A percentile compares a stretch with the other conserved stretches of the same genome.
These are phyloP conservation scores for Quercus gilva DNA, from an alignment of 306 rosid species.

Conservation along the genomic window DNA sequence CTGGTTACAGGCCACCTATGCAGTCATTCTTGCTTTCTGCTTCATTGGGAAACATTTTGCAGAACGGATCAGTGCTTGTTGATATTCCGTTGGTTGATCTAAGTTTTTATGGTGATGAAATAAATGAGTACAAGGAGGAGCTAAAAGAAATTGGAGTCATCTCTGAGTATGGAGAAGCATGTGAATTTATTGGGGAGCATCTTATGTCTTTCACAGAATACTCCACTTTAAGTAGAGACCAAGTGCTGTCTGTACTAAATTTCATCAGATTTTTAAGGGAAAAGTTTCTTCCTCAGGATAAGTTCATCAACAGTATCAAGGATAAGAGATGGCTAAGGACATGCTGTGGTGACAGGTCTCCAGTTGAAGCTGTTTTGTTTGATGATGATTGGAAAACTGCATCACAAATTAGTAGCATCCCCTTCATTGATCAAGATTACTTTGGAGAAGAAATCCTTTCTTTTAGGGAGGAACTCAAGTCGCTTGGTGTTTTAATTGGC, in stretches of 20 bases:
- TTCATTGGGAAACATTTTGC: no score
- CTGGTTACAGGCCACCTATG: constrained; percentile 38
- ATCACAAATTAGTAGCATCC: no score
- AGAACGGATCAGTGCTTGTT: constrained; percentile 44
- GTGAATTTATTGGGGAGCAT: constrained; percentile 44
- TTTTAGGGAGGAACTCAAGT: no score
- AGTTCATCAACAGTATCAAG: constrained; percentile 33
- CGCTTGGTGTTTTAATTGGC: no score
- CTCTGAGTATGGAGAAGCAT: constrained; percentile 62
- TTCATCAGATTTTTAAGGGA: constrained; percentile 50
- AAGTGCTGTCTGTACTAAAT: constrained; percentile 37
- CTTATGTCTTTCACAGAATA: constrained; percentile 42
- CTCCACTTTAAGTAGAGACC: constrained; percentile 29
- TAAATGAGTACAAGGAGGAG: constrained; percentile 50
- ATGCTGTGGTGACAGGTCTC: no score
- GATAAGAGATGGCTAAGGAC: no score
- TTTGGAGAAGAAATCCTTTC: no score
- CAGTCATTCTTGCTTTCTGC: no score
- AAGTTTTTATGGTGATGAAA: constrained; percentile 39
- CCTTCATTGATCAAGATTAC: no score
- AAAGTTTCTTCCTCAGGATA: constrained; percentile 13
- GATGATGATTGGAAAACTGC: no score
- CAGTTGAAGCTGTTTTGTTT: no score
- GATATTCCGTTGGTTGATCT: constrained; percentile 70
- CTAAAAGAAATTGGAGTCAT: constrained; percentile 64